Evolutionary conservation across 306 rosid genomes (phyloP), one percentile per base, ranked within the genome.

Genomic region (Pyrus betulifolia): DNA sequence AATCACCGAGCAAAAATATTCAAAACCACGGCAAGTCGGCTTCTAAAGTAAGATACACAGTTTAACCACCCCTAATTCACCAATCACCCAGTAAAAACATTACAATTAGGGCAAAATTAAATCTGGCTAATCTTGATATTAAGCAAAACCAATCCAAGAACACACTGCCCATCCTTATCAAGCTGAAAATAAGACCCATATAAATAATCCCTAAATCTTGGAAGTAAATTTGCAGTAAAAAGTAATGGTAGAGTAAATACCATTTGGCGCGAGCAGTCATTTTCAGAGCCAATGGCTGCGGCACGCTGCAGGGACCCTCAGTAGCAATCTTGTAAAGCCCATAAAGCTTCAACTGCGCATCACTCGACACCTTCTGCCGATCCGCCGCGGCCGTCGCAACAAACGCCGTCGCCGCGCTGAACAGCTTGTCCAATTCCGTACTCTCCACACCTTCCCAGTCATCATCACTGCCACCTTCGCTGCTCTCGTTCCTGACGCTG

Each of bases 391-490:
- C 88, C 4, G 99, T 86, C 14, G 97, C 98, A 0, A 96, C 93
- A 33, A 92, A 96, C 10, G 97, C 91, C 44, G 99, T 87, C 2
- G 99, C 94, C 3, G 99, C 98, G 69, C 98, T 96, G 70, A 96
- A 96, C 3, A 87, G 77, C 69, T 96, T 93, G 44, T 96, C 99
- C 78, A 96, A 71, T 38, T 96, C 99, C 69, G 99, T 96, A 46
- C 90, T 88, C 78, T 96, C 99, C 23, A 96, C 99, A 4, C 99
- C 99, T 71, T 96, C 99, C 99, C 99, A 96, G 69, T 96, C 99
- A 25, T 95, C 99, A 7, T 90, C 96, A 40, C 83, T 82, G 25
- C 35, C 82, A 31, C 33, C 77, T 21, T 78, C 76, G 25, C 46
- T 35, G 15, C 95, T 87, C 3, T 89, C 98, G 73, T 84, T 84